Percentiles rank a stretch among this genome's conserved stretches.
These are phyloP conservation scores for Neonectria coccinea DNA, from an alignment of 2,329 filamentous ascomycete genomes.

Conservation along the genomic window DNA sequence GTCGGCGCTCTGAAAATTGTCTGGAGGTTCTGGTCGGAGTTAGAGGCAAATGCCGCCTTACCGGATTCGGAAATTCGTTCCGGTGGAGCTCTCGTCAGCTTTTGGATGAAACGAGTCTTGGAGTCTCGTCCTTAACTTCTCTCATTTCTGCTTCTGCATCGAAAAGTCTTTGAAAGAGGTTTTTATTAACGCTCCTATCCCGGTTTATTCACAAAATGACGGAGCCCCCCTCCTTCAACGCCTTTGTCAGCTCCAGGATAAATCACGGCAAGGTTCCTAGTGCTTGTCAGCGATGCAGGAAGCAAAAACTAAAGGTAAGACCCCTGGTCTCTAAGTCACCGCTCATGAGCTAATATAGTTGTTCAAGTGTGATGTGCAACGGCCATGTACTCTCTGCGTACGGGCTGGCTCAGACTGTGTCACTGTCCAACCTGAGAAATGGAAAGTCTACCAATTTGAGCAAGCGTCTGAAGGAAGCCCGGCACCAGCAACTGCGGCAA, in stretches of 20 bases:
- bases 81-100: constrained; percentile 4
- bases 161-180: neutral
- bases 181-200: neutral
- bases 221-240: neutral
- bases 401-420: constrained; percentile 12
- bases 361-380: constrained; percentile 11
- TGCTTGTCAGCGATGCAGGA: constrained; percentile 16
- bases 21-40: neutral
- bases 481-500: neutral
- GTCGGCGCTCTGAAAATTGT: too few relatives aligned
- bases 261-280: constrained; percentile 11
- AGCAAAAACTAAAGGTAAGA: constrained; percentile 17
- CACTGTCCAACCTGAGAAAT: neutral
- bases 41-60: neutral
- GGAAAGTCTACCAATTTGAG: constrained; percentile 14
- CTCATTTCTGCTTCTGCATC: neutral
- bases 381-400: constrained; percentile 15
- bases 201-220: neutral
- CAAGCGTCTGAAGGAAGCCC: neutral
- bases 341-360: neutral
- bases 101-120: neutral
- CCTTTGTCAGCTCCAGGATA: neutral
- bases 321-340: neutral
- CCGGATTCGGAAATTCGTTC: constrained; percentile 1
- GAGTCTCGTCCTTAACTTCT: neutral